Evolutionary conservation across 495 filamentous ascomycete genomes (phyloP).

Genomic region (Talaromyces nanjingensis): DNA sequence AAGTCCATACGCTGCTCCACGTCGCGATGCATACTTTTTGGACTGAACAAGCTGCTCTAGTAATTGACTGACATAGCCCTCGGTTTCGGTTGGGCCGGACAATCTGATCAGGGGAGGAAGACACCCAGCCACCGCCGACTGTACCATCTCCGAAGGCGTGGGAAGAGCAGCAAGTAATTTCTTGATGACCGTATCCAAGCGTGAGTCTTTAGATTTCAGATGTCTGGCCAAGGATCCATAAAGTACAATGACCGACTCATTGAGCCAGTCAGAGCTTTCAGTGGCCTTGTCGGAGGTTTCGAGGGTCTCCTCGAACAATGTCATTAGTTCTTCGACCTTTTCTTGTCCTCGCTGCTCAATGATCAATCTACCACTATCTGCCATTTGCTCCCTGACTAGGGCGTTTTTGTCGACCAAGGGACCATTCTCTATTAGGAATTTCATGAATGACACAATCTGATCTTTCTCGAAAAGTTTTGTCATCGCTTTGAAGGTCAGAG

Average conservation of each 20-base stretch:
- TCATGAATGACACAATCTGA: conserved; percentile 67
- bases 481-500: conserved; percentile 76
- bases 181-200: conserved; percentile 77
- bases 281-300: conserved; percentile 74
- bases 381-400: conserved; percentile 77
- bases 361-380: conserved; percentile 80
- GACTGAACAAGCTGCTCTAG: conserved; percentile 71
- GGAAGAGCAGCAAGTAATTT: conserved; percentile 77
- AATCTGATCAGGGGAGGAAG: conserved; percentile 81
- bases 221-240: conserved; percentile 91
- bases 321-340: conserved; percentile 85
- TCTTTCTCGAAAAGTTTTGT: conserved; percentile 58
- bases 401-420: conserved; percentile 74
- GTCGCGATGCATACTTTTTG: conserved; percentile 82
- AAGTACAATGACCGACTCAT: conserved; percentile 94
- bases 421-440: conserved; percentile 76
- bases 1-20: conserved; percentile 91
- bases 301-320: conserved; percentile 76
- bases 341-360: conserved; percentile 70
- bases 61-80: conserved; percentile 72
- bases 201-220: conserved; percentile 71
- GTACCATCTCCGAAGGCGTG: conserved; percentile 94
- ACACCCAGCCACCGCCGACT: conserved; percentile 91
- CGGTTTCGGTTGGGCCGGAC: conserved; percentile 60
- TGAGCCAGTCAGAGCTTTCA: conserved; percentile 74